Evolutionary conservation across 352 stramenopile species (phyloP), one percentile per base, ranked within the genome.

Genomic region (Pythium biforme): DNA sequence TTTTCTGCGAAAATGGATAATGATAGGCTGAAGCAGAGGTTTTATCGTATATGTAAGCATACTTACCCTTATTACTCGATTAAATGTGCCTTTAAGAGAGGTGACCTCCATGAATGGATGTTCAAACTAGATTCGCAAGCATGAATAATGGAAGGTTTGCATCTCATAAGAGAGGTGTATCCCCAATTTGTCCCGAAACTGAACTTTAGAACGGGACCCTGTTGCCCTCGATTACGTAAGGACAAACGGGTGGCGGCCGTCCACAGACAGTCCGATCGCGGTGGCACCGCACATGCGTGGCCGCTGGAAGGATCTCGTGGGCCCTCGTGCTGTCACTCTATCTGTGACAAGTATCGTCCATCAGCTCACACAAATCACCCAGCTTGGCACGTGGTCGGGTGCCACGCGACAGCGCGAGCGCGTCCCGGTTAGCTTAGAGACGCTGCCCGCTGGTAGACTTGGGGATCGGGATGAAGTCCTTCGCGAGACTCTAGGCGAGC

Each of bases 401-500:
- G 76, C 78, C 74, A 88, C 7, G 66, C 69, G 29, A 70, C 15
- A 89, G 9, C 17, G 62, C 48, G 0, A 59, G 49, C 11, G 68
- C 72, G 14, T 77, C 65, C 8, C 85, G 57, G 58, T 90, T 89
- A 63, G 88, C 70, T 26, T 72, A 49, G 29, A 86, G 78, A 6
- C 81, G 77, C 15, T 67, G 73, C 31, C 83, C 72, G 4, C 78
- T 83, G n/a, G n/a, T n/a, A n/a, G n/a, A n/a, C 50, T 90, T 89
- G 0, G 79, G 79, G 52, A 91, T 71, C 26, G 81, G 72, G 48
- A 89, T 63, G 53, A 79, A 87, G n/a, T 73, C 72, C 64, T 83
- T 83, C 2, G 77, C 72, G 15, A 85, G 55, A 33, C 64, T 72
- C 64, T 71, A 90, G 0, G 72, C 72, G 33, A 88, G 66, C 26